A percentile compares a stretch with the other conserved stretches of the same genome.
These are phyloP conservation scores for Clarireedia paspali DNA, from an alignment of 2,329 filamentous ascomycete species.

Conservation along the genomic window DNA sequence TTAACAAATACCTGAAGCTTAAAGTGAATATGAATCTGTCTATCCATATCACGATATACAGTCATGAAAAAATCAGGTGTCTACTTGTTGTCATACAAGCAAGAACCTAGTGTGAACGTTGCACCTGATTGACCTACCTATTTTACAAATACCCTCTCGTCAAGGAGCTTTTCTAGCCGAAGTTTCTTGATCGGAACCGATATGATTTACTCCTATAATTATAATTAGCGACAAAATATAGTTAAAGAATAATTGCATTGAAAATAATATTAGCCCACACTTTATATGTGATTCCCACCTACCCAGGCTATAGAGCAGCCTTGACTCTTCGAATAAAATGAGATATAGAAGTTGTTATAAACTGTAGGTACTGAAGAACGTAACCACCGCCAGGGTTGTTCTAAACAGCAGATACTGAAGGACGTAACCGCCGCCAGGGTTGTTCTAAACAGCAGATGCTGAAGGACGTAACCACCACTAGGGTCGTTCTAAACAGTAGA, in stretches of 20 bases:
- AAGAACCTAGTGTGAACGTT: neutral
- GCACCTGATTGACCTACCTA: neutral
- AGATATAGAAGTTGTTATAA: neutral
- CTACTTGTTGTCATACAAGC: too few relatives aligned
- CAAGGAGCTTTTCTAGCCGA: neutral
- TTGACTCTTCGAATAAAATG: conserved; percentile 1
- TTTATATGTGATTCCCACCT: neutral
- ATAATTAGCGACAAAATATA: neutral
- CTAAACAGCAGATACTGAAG: too few relatives aligned
- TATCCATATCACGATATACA: neutral
- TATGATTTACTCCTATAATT: neutral
- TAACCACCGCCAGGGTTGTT: too few relatives aligned
- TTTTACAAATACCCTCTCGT: neutral
- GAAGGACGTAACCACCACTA: too few relatives aligned
- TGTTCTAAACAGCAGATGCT: too few relatives aligned
- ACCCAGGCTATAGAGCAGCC: conserved; percentile 2
- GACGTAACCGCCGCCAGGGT: too few relatives aligned
- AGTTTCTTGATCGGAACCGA: neutral
- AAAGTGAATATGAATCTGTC: neutral
- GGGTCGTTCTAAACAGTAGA: too few relatives aligned
- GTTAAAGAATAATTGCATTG: neutral
- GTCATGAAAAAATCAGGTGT: too few relatives aligned
- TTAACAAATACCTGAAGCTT: neutral
- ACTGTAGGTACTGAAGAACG: too few relatives aligned
- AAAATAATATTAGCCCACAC: neutral